Evolutionary conservation across 2,329 filamentous ascomycete species (phyloP), one percentile per base, ranked within the genome.

Genomic region (Penicillium freii): DNA sequence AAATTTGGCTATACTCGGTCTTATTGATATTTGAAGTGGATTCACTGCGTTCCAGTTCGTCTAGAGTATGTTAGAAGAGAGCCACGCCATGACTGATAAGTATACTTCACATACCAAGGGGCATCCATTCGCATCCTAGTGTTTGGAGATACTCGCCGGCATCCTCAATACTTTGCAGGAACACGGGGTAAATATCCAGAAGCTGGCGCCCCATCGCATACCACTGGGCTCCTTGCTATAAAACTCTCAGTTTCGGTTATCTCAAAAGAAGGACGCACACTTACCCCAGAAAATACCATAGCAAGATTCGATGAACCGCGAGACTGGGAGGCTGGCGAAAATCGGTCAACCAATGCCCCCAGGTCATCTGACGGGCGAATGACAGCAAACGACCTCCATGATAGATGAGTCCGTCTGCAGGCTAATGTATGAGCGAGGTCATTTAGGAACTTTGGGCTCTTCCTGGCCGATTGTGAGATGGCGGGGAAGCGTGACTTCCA

Each of bases 201-300:
- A 70, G 51, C 47, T 66, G 58, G 13, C 51, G n/a, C 1, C 69
- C 69, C 69, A 72, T 71, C 13, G 57, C 56, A 52, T 57, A 39
- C 68, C 68, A 71, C 33, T 71, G 67, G 25, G 69, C 69, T 36
- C 69, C 69, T 55, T 71, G 69, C 38, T 58, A 34, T 17, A 21
- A 10, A 11, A 51, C 21, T 5, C 8, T 57, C 27, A 59, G 56
- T 34, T n/a, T 47, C 44, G 13, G 7, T 34, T 11, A 21, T 38
- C 39, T 21, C 21, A 21, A 36, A 44, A 45, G 2, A 58, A n/a
- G 23, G 45, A 33, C 2, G 7, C 31, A 38, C 11, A 33, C 38
- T 42, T 40, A 51, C 48, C 11, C 48, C 48, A 34, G 48, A 51
- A 27, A 51, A 51, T 10, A 51, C 19, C 36, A 51, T 42, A 2